A percentile compares a stretch with the other conserved stretches of the same genome.
Evolutionary conservation across 1,284 basidiomycete genomes (phyloP).

Genomic region (Bondarzewia mesenterica): DNA sequence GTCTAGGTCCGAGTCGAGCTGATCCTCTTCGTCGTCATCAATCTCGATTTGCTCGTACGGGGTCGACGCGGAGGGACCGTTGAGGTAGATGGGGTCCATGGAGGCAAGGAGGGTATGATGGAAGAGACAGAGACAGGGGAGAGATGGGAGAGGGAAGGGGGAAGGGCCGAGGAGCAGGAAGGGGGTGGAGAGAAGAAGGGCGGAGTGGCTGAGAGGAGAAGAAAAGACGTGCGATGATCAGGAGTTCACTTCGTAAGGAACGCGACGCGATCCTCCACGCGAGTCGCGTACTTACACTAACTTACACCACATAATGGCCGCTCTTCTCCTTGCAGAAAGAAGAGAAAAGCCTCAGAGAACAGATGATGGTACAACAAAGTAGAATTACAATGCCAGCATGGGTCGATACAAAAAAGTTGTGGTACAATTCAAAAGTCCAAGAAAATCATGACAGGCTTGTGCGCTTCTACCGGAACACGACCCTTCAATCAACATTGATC

Average conservation of each 20-base stretch:
- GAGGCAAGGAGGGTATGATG: neutral
- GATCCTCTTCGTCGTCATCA: constrained; percentile 41
- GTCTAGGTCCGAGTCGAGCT: constrained; percentile 55
- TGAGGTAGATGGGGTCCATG: constrained; percentile 14
- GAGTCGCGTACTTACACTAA: neutral
- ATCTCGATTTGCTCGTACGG: constrained; percentile 13
- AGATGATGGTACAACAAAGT: too few species aligned
- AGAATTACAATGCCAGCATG: too few species aligned
- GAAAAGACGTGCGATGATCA: neutral
- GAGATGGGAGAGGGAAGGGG: neutral
- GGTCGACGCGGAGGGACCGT: constrained; percentile 8
- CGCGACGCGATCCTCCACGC: neutral
- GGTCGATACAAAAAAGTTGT: too few species aligned
- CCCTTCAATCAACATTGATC: constrained; percentile 24
- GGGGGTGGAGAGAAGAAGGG: neutral
- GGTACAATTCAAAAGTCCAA: too few species aligned
- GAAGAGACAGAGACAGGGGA: neutral
- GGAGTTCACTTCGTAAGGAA: neutral
- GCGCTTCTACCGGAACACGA: too few species aligned
- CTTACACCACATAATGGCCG: too few species aligned
- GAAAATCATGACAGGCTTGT: too few species aligned
- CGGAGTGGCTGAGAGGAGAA: neutral
- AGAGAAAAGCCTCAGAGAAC: too few species aligned
- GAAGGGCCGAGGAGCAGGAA: neutral
- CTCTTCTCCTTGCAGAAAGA: too few species aligned